phyloP scores from a whole-genome alignment of 2,329 filamentous ascomycete genomes.

The Penicillium digitatum region DNA sequence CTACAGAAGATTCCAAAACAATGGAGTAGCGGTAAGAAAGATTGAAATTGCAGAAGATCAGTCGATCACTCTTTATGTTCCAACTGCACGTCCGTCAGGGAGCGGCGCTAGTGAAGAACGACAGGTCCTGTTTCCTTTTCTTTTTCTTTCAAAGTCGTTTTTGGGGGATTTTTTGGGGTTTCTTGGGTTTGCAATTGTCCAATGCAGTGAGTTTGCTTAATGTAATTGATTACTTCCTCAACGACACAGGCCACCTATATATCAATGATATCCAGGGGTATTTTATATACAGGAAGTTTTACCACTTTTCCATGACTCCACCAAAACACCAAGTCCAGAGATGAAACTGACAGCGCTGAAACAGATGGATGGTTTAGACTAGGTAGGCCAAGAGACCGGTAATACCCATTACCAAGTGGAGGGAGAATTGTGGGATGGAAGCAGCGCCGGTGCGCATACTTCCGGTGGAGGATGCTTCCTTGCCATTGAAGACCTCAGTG shows the following conservation, averaged over 20 bases:
- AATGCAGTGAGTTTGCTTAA: not conserved
- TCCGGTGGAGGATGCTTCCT: slow-evolving; percentile 12
- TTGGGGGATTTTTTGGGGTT: not conserved
- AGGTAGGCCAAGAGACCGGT: slow-evolving; percentile 34
- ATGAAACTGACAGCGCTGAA: not conserved
- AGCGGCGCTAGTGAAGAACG: not conserved
- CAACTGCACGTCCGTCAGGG: slow-evolving; percentile 8
- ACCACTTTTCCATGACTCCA: slow-evolving; percentile 1
- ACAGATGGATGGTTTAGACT: slow-evolving; percentile 15
- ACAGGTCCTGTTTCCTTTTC: not conserved
- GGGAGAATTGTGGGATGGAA: slow-evolving; percentile 28
- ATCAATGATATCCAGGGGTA: slow-evolving; percentile 17
- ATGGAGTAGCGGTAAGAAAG: not conserved
- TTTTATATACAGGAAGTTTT: slow-evolving; percentile 23
- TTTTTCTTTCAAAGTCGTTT: not conserved
- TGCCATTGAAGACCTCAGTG: slow-evolving; percentile 9
- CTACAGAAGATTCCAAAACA: not conserved
- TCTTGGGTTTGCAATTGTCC: not conserved
- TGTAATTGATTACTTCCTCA: slow-evolving; percentile 11
- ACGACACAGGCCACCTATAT: slow-evolving; percentile 13
- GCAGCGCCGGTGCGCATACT: slow-evolving; percentile 20
- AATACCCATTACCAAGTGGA: slow-evolving; percentile 31
- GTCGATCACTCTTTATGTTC: slow-evolving; percentile 6
- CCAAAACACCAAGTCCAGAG: not conserved
- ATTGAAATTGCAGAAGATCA: not conserved